A percentile compares a stretch with the other conserved stretches of the same genome.
Conservation (phyloP, 2,329 filamentous ascomycete genomes). For the Lojkania enalia region DNA sequence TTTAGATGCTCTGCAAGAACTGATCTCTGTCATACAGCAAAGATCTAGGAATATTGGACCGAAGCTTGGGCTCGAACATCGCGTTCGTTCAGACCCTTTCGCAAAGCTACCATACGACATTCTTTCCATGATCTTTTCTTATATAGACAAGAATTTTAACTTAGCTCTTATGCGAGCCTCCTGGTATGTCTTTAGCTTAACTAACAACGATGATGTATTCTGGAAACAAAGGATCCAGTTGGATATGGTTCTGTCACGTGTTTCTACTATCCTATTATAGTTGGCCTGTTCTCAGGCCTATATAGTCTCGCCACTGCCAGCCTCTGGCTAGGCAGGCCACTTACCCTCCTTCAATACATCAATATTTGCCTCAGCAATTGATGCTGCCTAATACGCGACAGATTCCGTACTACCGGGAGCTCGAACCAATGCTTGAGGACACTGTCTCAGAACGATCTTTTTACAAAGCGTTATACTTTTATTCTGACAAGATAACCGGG, state of each 20-base stretch:
- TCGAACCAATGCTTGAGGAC: neutral
- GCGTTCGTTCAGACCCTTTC: neutral
- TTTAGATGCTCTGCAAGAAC: no score
- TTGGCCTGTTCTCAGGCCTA: no score
- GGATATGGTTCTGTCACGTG: no score
- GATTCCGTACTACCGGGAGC: neutral
- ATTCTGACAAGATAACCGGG: neutral
- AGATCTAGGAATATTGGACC: no score
- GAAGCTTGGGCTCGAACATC: no score
- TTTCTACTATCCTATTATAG: no score
- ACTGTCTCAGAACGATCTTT: neutral
- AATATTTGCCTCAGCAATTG: no score
- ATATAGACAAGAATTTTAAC: neutral
- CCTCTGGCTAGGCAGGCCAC: no score
- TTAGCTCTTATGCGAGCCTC: neutral
- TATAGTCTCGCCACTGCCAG: no score
- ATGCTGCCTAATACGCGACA: no score
- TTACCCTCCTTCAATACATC: no score
- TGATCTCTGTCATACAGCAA: no score
- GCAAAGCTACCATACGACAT: neutral
- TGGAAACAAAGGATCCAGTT: neutral
- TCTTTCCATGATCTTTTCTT: neutral
- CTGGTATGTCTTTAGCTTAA: neutral
- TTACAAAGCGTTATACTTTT: neutral
- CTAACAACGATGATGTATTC: neutral